Base-by-base conservation (phyloP, 192 early-diverging fungal genomes). In the Mortierella antarctica region DNA sequence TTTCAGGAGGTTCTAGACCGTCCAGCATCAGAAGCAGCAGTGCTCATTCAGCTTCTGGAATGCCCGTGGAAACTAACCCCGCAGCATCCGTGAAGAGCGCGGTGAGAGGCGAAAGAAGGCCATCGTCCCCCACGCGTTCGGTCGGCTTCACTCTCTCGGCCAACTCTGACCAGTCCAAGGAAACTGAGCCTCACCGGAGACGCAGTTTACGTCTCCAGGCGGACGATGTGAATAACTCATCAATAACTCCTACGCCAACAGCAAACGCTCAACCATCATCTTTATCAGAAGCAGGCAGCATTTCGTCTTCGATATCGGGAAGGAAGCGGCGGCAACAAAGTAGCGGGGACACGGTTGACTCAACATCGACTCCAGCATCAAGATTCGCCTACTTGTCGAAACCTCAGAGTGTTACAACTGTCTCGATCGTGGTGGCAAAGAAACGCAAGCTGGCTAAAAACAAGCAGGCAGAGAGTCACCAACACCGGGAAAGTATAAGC, bases 391-490 rank as follows among this genome's bases (percentile, higher is more conserved):
- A 51, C 17, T 39, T 39, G 21, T 65, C 62, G 6, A 20, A 39
- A 13, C 7, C 17, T 40, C 11, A 41, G 49, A 21, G 21, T 21
- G 1, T 18, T 49, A 8, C 48, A 9, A 15, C 1, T 56, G 57
- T 60, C 20, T 57, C 61, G 4, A 51, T 56, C 8, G 67, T 76
- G 8, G 44, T 78, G 45, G 57, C 21, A 18, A 70, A 78, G 23
- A 57, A 65, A 44, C 67, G 67, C 9, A 78, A 50, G 44, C 2
- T 78, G 11, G 47, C 40, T 7, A 40, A 39, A 7, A 57, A 51
- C 4, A 63, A 45, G 50, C 7, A 42, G 12, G 52, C 3, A 21
- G 6, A 20, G 9, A 47, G 39, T 50, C 18, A 23, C 5, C 39
- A 55, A 20, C 12, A 9, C 1, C 31, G 51, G 57, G 50, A 47